A percentile compares a stretch with the other conserved stretches of the same genome.
phyloP scores from a whole-genome alignment of 2,329 filamentous ascomycete species.

The Fusarium kyushuense region DNA sequence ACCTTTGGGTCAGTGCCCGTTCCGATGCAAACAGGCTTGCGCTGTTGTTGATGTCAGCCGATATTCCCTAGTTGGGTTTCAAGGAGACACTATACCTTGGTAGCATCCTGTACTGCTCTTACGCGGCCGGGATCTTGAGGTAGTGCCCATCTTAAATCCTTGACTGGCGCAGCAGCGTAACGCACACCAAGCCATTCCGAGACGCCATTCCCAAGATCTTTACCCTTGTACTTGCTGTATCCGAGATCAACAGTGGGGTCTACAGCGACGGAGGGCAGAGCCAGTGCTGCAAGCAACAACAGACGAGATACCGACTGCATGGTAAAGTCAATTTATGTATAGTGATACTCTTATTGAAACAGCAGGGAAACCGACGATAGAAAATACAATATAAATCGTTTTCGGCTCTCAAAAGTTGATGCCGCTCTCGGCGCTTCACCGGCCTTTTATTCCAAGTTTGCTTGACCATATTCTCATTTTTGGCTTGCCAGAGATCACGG shows the following conservation, averaged over 20 bases:
- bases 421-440: conserved; percentile 4
- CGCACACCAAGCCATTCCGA: conserved; percentile 81
- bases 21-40: conserved; percentile 48
- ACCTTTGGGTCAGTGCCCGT: conserved; percentile 42
- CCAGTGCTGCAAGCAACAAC: conserved; percentile 11
- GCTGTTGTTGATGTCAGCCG: conserved; percentile 33
- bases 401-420: conserved; percentile 1
- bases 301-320: conserved; percentile 12
- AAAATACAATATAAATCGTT: neutral
- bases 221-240: conserved; percentile 75
- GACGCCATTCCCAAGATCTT: conserved; percentile 65
- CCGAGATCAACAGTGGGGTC: conserved; percentile 66
- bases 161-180: conserved; percentile 77
- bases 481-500: neutral
- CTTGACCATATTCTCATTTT: neutral
- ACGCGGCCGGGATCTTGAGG: conserved; percentile 70
- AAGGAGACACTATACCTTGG: conserved; percentile 57
- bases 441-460: neutral
- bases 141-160: conserved; percentile 73
- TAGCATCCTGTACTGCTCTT: conserved; percentile 63
- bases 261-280: conserved; percentile 25
- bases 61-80: fast-evolving
- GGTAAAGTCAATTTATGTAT: neutral
- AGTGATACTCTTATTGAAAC: neutral
- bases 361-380: neutral